These are phyloP conservation scores for Breynia disticha DNA, from an alignment of 441 rosid genomes.

Conservation along the genomic window DNA sequence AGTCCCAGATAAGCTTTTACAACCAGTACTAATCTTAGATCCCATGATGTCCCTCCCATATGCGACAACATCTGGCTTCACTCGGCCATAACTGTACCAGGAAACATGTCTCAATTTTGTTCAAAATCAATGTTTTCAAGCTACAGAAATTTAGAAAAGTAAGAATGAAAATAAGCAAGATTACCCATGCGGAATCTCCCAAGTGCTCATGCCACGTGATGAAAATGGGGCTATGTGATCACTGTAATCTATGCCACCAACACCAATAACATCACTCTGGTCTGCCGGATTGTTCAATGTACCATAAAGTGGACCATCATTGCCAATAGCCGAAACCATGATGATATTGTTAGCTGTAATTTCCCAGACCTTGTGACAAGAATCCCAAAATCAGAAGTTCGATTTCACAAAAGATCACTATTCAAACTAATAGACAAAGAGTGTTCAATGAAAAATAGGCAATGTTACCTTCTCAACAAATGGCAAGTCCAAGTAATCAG, in stretches of 20 bases:
- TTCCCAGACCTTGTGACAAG: constrained; percentile 81
- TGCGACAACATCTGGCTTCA: constrained; percentile 96
- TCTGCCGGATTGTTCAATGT: constrained; percentile 99
- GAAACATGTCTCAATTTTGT: constrained; percentile 1
- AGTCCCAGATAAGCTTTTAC: constrained; percentile 97
- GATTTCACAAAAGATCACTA: not conserved
- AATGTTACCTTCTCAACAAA: constrained; percentile 83
- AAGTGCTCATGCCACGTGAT: constrained; percentile 99
- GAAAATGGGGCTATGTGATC: constrained; percentile 98
- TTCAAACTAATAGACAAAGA: not conserved
- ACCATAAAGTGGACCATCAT: constrained; percentile 98
- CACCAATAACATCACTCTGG: constrained; percentile 97
- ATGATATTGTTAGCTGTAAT: constrained; percentile 94
- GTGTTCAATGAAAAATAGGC: not conserved
- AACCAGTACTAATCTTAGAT: constrained; percentile 92
- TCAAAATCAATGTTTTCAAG: not conserved
- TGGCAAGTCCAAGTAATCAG: constrained; percentile 97
- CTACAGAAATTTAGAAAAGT: not conserved
- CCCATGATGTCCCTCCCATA: constrained; percentile 98
- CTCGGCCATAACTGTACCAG: constrained; percentile 74
- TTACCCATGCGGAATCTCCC: constrained; percentile 99
- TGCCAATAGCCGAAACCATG: constrained; percentile 99
- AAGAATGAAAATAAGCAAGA: not conserved
- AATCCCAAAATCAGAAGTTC: not conserved
- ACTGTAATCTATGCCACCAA: constrained; percentile 94